Conservation (phyloP, 2,329 filamentous ascomycete species). For the Aspergillus floridensis region DNA sequence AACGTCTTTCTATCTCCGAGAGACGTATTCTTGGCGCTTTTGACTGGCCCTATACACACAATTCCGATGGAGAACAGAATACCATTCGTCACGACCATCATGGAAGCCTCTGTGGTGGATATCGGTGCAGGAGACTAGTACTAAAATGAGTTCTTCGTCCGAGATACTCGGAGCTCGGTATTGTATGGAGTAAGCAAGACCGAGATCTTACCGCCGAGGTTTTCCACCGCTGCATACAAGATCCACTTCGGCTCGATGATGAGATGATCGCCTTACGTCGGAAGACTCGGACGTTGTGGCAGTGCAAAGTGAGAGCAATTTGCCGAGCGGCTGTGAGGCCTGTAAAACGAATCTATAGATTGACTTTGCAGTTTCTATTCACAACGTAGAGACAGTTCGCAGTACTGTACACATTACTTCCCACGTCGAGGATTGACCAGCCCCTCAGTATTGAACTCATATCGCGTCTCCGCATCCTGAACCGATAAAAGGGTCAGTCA, state of each 20-base stretch:
- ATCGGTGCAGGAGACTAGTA: neutral
- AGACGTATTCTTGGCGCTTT: neutral
- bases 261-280: neutral
- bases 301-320: neutral
- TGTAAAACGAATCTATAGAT: too few relatives aligned
- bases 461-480: slow-evolving; percentile 22
- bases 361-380: too few relatives aligned
- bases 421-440: slow-evolving; percentile 1
- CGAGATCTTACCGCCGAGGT: neutral
- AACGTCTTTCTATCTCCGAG: neutral
- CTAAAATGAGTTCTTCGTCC: neutral
- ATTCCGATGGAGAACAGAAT: neutral
- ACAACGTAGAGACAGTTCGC: too few relatives aligned
- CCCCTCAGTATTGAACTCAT: slow-evolving; percentile 18
- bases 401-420: neutral
- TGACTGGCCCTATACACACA: neutral
- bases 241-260: neutral
- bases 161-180: neutral
- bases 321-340: too few relatives aligned
- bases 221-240: neutral
- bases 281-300: neutral
- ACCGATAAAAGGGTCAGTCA: slow-evolving; percentile 7
- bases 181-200: neutral
- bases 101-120: neutral
- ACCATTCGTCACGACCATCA: neutral